Evolutionary conservation across 768 basidiomycete genomes (phyloP).

Genomic region (Pleurotus tuoliensis): DNA sequence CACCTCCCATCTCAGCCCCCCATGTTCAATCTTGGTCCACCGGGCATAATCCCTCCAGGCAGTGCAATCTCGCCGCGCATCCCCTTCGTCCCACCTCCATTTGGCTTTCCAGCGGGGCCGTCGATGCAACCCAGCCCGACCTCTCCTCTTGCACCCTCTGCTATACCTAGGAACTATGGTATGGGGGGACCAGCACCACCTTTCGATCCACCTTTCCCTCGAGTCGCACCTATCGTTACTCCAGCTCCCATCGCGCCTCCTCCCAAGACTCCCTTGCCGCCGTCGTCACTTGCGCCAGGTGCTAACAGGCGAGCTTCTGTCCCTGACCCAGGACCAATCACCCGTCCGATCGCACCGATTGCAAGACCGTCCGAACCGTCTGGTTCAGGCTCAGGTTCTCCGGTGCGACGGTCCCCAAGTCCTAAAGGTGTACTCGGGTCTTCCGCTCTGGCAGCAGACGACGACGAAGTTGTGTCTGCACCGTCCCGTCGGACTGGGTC

Average conservation of each 20-base stretch:
- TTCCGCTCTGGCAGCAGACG: constrained; percentile 72
- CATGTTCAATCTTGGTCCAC: constrained; percentile 40
- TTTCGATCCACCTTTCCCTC: constrained; percentile 51
- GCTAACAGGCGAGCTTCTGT: constrained; percentile 21
- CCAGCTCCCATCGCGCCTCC: constrained; percentile 56
- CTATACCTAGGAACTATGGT: constrained; percentile 51
- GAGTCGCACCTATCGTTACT: constrained; percentile 33
- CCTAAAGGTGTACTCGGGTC: constrained; percentile 72
- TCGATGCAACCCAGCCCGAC: constrained; percentile 27
- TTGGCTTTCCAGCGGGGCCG: constrained; percentile 36
- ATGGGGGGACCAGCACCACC: constrained; percentile 32
- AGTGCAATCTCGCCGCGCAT: constrained; percentile 52
- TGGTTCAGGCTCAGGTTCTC: constrained; percentile 62
- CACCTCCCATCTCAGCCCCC: constrained; percentile 43
- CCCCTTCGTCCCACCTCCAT: constrained; percentile 48
- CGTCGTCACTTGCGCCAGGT: constrained; percentile 26
- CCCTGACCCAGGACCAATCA: constrained; percentile 56
- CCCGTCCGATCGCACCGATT: constrained; percentile 64
- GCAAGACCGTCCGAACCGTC: constrained; percentile 61
- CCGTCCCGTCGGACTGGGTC: constrained; percentile 35
- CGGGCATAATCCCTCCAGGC: constrained; percentile 40
- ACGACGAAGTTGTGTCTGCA: constrained; percentile 67
- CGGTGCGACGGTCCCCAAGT: constrained; percentile 42
- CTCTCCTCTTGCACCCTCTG: constrained; percentile 49
- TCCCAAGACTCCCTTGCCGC: constrained; percentile 33